Conservation (phyloP, 768 basidiomycete genomes). For the Russula compacta region DNA sequence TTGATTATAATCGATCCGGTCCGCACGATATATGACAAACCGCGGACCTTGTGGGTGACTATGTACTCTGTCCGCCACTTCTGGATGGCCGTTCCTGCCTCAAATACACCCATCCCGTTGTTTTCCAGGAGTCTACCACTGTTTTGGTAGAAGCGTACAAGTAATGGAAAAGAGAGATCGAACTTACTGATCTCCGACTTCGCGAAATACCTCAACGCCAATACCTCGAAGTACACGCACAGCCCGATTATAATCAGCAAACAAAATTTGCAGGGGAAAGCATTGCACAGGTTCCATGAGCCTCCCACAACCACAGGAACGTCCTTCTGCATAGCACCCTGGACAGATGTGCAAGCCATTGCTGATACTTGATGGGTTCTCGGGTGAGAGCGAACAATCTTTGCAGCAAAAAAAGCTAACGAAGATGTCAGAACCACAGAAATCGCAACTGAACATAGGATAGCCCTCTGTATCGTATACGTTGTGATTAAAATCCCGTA, state of each 20-base stretch:
- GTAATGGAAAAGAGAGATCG: neutral
- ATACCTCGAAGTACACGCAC: conserved; percentile 23
- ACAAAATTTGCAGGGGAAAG: conserved; percentile 39
- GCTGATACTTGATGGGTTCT: conserved; percentile 22
- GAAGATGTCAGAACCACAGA: conserved; percentile 75
- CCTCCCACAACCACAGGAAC: conserved; percentile 51
- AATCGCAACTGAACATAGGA: conserved; percentile 49
- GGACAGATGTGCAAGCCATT: conserved; percentile 52
- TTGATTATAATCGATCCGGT: neutral
- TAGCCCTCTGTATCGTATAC: conserved; percentile 10
- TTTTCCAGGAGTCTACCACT: neutral
- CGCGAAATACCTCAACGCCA: neutral
- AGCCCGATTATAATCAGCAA: conserved; percentile 35
- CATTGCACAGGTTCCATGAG: conserved; percentile 54
- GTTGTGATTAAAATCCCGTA: conserved; percentile 18
- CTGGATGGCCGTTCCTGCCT: conserved; percentile 21
- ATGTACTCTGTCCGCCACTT: neutral
- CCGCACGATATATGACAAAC: neutral
- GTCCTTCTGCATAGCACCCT: conserved; percentile 68
- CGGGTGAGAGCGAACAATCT: conserved; percentile 28
- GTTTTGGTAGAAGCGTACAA: neutral
- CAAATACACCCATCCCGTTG: conserved; percentile 8
- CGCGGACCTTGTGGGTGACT: neutral
- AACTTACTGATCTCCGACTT: conserved; percentile 1
- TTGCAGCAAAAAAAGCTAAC: conserved; percentile 72